Evolutionary conservation across 257 asterid species (phyloP).

Genomic region (Primulina huaijiensis): DNA sequence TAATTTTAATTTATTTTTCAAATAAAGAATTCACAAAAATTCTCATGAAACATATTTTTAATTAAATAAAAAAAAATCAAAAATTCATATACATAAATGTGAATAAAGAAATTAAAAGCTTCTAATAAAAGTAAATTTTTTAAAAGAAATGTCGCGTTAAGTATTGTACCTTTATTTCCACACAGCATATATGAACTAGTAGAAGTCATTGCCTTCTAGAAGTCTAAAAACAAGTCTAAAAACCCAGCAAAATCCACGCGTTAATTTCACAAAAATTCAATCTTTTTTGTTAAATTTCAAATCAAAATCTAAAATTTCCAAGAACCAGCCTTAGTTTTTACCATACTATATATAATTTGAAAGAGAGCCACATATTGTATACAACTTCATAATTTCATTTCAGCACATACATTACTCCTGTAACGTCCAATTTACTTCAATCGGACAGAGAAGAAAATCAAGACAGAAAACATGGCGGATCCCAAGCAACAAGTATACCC

Average conservation of each 20-base stretch:
- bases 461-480: conserved; percentile 26
- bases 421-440: no score
- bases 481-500: conserved; percentile 39
- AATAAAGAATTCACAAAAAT: no score
- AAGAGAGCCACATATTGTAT: no score
- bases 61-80: no score
- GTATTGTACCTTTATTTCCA: background rate
- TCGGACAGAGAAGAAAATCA: no score
- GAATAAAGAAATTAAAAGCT: background rate
- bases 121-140: background rate
- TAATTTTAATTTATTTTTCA: no score
- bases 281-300: conserved; percentile 11
- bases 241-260: conserved; percentile 19
- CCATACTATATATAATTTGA: background rate
- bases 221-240: conserved; percentile 7
- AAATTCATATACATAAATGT: no score
- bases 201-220: background rate
- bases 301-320: conserved; percentile 14
- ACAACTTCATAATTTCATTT: background rate
- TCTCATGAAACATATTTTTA: no score
- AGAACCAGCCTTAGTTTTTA: background rate
- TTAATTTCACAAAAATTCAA: background rate
- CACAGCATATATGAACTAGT: background rate
- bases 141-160: background rate
- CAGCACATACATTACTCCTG: background rate